A percentile compares a stretch with the other conserved stretches of the same genome.
These are phyloP conservation scores for Xylariomycetidae sp. DNA, from an alignment of 2,329 filamentous ascomycete species.

Conservation along the genomic window DNA sequence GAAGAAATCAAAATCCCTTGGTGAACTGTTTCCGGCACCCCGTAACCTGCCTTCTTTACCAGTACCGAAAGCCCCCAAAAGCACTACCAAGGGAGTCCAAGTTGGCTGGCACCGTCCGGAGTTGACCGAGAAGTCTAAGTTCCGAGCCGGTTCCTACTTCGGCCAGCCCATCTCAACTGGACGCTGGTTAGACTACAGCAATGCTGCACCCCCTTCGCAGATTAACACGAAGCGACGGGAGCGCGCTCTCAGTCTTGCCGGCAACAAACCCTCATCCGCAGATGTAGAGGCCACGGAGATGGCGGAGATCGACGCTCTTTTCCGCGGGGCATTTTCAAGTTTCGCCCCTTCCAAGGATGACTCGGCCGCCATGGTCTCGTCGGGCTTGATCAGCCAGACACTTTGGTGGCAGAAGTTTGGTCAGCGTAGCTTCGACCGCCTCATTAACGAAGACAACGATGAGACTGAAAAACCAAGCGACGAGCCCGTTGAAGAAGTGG, in stretches of 20 bases:
- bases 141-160: conserved; percentile 55
- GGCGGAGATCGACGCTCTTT: conserved; percentile 67
- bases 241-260: conserved; percentile 61
- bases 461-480: conserved; percentile 19
- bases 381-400: conserved; percentile 55
- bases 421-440: conserved; percentile 57
- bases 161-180: conserved; percentile 60
- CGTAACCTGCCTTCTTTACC: conserved; percentile 59
- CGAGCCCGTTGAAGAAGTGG: conserved; percentile 31
- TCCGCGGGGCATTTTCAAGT: conserved; percentile 71
- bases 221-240: conserved; percentile 62
- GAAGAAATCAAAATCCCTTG: conserved; percentile 56
- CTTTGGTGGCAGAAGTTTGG: conserved; percentile 74
- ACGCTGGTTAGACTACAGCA: conserved; percentile 64
- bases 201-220: conserved; percentile 51
- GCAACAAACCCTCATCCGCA: conserved; percentile 47
- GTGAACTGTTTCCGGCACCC: conserved; percentile 67
- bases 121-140: conserved; percentile 47
- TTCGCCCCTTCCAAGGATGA: conserved; percentile 75
- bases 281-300: conserved; percentile 57
- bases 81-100: conserved; percentile 56
- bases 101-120: conserved; percentile 50
- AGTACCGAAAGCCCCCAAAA: conserved; percentile 66
- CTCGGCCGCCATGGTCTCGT: conserved; percentile 62
- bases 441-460: conserved; percentile 47